Evolutionary conservation across 1,284 basidiomycete genomes (phyloP).

Genomic region (Athelia sp.): DNA sequence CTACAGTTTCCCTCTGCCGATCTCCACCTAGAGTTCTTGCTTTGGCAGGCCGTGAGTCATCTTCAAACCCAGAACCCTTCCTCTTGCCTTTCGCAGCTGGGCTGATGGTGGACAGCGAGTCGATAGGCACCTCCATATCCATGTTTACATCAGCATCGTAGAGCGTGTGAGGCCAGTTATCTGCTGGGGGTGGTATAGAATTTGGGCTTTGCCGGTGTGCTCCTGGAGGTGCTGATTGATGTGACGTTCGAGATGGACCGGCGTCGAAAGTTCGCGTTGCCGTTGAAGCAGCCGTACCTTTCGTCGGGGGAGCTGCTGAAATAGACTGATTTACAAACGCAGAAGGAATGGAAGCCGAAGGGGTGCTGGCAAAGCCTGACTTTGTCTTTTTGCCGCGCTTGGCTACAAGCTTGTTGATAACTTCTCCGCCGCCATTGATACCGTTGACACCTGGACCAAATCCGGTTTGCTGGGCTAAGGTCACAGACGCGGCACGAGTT

Average conservation of each 20-base stretch:
- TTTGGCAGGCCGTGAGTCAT: background rate
- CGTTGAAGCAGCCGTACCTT: background rate
- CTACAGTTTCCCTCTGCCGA: slow-evolving; percentile 42
- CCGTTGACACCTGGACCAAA: slow-evolving; percentile 23
- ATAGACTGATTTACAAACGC: slow-evolving; percentile 19
- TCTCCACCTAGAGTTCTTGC: slow-evolving; percentile 71
- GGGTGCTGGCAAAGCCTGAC: slow-evolving; percentile 35
- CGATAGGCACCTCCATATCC: slow-evolving; percentile 51
- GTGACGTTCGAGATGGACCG: slow-evolving; percentile 1
- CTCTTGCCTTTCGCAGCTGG: slow-evolving; percentile 5
- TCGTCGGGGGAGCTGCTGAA: background rate
- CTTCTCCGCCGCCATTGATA: slow-evolving; percentile 42
- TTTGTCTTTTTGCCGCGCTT: slow-evolving; percentile 72
- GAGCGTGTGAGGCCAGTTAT: background rate
- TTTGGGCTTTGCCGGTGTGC: background rate
- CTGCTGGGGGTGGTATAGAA: background rate
- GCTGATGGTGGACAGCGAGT: slow-evolving; percentile 34
- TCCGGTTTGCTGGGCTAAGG: slow-evolving; percentile 21
- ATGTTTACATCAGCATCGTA: slow-evolving; percentile 24
- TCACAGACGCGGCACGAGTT: slow-evolving; percentile 20
- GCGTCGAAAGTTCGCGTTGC: background rate
- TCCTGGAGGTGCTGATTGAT: slow-evolving; percentile 4
- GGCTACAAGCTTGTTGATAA: slow-evolving; percentile 67
- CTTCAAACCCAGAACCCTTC: slow-evolving; percentile 10
- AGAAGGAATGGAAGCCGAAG: slow-evolving; percentile 28